Conservation (phyloP, 1,139 yeast genomes). For the Torulaspora pretoriensis region DNA sequence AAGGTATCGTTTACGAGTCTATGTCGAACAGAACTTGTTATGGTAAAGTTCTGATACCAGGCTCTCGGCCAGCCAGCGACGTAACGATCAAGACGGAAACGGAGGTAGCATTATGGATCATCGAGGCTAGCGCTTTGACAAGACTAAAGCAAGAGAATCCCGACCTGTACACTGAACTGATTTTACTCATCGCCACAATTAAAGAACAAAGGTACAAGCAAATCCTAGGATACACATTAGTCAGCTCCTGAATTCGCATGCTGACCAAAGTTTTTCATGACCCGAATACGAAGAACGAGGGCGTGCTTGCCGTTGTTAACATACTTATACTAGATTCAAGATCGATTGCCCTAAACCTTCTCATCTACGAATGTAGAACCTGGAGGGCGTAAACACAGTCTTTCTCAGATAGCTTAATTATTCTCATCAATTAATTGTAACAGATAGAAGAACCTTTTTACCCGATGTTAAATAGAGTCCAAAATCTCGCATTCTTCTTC, state of each 20-base stretch:
- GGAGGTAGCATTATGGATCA: constrained; percentile 70
- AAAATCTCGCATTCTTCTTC: constrained; percentile 6
- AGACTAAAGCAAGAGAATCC: constrained; percentile 41
- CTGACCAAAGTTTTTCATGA: too few species aligned
- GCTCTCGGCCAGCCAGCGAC: constrained; percentile 19
- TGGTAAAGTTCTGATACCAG: constrained; percentile 46
- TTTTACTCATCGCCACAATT: constrained; percentile 59
- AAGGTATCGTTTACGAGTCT: constrained; percentile 64
- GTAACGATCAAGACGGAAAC: constrained; percentile 41
- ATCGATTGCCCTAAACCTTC: too few species aligned
- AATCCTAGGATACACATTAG: constrained; percentile 62
- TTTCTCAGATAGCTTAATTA: too few species aligned
- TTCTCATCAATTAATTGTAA: too few species aligned
- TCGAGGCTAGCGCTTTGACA: constrained; percentile 47
- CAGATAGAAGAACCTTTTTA: background rate
- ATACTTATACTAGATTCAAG: too few species aligned
- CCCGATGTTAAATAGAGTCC: background rate
- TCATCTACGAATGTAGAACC: too few species aligned
- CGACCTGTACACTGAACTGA: constrained; percentile 63
- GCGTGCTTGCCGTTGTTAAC: too few species aligned
- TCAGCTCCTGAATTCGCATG: constrained; percentile 40
- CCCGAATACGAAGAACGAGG: too few species aligned
- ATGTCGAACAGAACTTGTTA: constrained; percentile 87
- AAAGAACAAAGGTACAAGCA: constrained; percentile 72
- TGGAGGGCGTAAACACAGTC: too few species aligned